Evolutionary conservation across 2,329 filamentous ascomycete genomes (phyloP), one percentile per base, ranked within the genome.

Genomic region (Ambrosiella cleistominuta): DNA sequence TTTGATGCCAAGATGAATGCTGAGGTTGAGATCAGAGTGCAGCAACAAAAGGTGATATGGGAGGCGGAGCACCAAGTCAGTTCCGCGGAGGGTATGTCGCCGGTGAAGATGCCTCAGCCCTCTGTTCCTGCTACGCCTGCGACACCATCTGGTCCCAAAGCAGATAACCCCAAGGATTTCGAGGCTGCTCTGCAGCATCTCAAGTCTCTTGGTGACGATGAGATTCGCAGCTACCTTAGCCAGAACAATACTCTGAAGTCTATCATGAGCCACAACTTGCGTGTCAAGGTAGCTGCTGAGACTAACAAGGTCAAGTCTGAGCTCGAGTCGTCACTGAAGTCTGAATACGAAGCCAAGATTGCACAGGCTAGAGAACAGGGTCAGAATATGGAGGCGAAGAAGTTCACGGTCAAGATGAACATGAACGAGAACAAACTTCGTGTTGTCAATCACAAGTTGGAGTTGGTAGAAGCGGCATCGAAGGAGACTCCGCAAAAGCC

Each of bases 401-500:
- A 87, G 68, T 80, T 79, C 57, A 80, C 80, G 1, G 73, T 87
- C 54, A 86, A 85, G 63, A 75, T 91, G 62, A 91, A 88, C 67
- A 86, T 94, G 81, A 74, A 82, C 5, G 84, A 91, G 63, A 86
- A 83, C 64, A 81, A 83, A 66, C 71, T 77, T 52, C 80, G 77
- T 62, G 71, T 73, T 7, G 80, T 82, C 0, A 75, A 76, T 55
- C 86, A 84, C 3, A 94, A 93, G 71, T 71, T 94, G 38, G 78
- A 79, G 1, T 80, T 93, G 1, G 86, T 97, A 2, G 79, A 89
- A 65, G 86, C 81, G 52, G 90, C 91, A 11, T 88, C 85, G 0
- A 77, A 76, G n/a, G 85, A 95, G 53, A 96, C 90, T 0, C 91
- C 91, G 0, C 77, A 91, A 64, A 83, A 82, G 66, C 81, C 89